Conservation (phyloP, 805 yeast genomes). For the Pichia phayaonensis region DNA sequence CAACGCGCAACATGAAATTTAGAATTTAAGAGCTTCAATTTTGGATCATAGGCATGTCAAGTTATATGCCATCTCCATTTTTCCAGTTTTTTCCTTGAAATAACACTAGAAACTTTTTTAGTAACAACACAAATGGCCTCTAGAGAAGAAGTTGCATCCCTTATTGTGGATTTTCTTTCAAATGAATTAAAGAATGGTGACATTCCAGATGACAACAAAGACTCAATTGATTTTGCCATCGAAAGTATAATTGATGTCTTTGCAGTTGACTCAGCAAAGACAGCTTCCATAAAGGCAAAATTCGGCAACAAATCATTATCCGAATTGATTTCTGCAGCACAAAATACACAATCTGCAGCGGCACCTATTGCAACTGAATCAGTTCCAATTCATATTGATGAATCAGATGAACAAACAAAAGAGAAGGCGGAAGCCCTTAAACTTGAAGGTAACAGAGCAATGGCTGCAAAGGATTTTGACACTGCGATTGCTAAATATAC, state of each 20-base stretch:
- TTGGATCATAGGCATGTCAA: not conserved
- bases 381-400: conserved; percentile 37
- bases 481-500: conserved; percentile 73
- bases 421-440: conserved; percentile 80
- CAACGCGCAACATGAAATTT: not conserved
- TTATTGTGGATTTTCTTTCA: conserved; percentile 67
- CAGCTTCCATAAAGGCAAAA: conserved; percentile 27
- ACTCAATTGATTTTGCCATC: conserved; percentile 87
- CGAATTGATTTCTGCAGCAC: conserved; percentile 33
- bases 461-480: conserved; percentile 67
- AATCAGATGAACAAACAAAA: conserved; percentile 41
- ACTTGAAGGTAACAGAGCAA: conserved; percentile 80
- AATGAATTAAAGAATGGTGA: conserved; percentile 50
- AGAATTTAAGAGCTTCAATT: not conserved
- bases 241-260: conserved; percentile 89
- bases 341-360: conserved; percentile 6
- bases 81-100: not conserved
- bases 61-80: too few relatives aligned
- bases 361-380: conserved; percentile 9
- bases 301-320: conserved; percentile 42
- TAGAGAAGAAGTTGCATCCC: conserved; percentile 62
- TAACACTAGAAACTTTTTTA: not conserved
- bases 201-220: conserved; percentile 71
- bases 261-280: conserved; percentile 39
- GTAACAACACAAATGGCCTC: conserved; percentile 19